Base-by-base conservation (phyloP, 2,329 filamentous ascomycete species). In the Stemphylium beticola region DNA sequence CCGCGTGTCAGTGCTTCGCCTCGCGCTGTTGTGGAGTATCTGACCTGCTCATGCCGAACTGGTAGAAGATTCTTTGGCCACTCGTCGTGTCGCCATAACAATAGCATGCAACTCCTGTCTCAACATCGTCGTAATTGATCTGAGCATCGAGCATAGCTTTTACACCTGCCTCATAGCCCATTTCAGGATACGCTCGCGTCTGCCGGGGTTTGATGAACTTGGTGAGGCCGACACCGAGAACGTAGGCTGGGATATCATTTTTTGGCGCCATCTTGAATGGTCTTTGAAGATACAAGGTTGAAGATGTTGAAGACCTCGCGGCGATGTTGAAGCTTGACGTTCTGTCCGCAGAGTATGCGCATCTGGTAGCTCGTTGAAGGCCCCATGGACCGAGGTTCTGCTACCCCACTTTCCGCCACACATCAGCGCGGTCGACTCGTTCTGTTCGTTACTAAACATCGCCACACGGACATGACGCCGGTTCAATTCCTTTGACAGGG, bases 151-250 rank as follows among this genome's bases (percentile, higher is more conserved):
- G 75, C 82, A 95, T 86, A 24, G 92, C 91, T 78, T 96, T 96
- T 74, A 95, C 83, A 62, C 91, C 92, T 12, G 92, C 92, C 77
- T 96, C 92, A 75, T 92, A 96, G 44, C 93, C 93, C 38, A 96
- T 87, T 72, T 96, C 93, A 5, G 92, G 92, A 79, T 96, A 96
- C 78, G 95, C 91, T 61, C 96, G 89, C 75, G 92, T 92, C 73
- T 91, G 91, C 49, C 92, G 86, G 24, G 93, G 93, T 81, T 96
- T 97, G 86, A 97, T 93, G 84, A 98, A 98, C 79, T 96, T 96
- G 79, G 93, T 97, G 87, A 98, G 92, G 78, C 93, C 93, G 63
- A 98, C 93, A 80, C 93, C 93, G 48, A 97, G 86, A 72, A 98
- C 91, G 81, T 97, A 97, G 80, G 81, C 81, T 53, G 82, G 82